Evolutionary conservation across 305 asterid species (phyloP), one percentile per base, ranked within the genome.

Genomic region (Fraxinus dipetala): DNA sequence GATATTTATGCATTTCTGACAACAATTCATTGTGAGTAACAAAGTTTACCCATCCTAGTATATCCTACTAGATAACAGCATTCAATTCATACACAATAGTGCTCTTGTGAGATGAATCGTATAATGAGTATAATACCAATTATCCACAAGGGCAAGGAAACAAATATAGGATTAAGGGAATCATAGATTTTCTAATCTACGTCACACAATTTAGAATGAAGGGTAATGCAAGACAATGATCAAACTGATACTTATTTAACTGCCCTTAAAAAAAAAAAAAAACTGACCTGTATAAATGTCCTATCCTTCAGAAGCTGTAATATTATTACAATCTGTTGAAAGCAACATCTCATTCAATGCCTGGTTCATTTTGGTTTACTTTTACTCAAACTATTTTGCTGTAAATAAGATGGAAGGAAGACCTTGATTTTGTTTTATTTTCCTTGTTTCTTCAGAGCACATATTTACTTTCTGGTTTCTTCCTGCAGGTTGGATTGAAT

Each of bases 401-500:
- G 79, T 30, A 73, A 80, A 38, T 51, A 10, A 59, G 26, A 45
- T 67, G 22, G 69, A 61, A 86, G 56, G 75, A 61, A 70, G 81
- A 31, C 76, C 14, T 82, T 78, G 70, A 24, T 14, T 82, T 43
- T 72, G 73, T 76, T 59, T 31, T 35, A 2, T 22, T 48, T 38
- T 43, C 59, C 67, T 45, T 67, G 63, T 69, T 69, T 24, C 69
- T 36, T 38, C 10, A 11, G 13, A 45, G 43, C 86, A 80, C 9
- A 79, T 70, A 36, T 72, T 79, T 82, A 31, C 30, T 56, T 76
- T 76, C 76, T 79, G 78, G 76, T 77, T 72, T 86, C 76, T 82
- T 79, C 36, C 76, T 87, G 82, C 92, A 96, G 99, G 99, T 78
- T 96, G 99, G 99, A 96, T 96, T 82, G 98, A 96, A 89, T 96